Base-by-base conservation (phyloP, 1,284 basidiomycete species). In the Austroboletus niveus region DNA sequence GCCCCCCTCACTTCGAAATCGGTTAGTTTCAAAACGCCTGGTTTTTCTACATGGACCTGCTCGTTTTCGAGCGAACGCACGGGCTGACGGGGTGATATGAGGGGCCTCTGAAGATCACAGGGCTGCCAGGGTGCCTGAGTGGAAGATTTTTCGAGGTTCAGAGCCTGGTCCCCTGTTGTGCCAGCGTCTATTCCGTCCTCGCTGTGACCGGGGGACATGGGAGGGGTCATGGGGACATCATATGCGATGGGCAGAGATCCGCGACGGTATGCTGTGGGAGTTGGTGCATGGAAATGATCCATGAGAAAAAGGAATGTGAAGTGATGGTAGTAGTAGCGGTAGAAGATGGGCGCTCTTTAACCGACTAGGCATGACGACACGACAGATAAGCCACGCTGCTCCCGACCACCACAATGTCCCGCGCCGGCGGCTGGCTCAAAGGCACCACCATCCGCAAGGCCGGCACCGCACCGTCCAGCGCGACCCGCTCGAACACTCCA, bases 1-100 rank as follows among this genome's bases (percentile, higher is more conserved):
- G 88, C 85, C 14, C 89, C 87, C 59, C 85, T 80, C 51, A 91
- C 85, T 66, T 91, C 87, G 58, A 92, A 91, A 65, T 91, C 89
- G 11, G 84, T 84, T 49, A 92, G 67, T 57, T 77, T 82, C 55
- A 90, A 72, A 30, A 69, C 58, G 12, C 84, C 82, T 9, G 71
- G 62, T 51, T 72, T 73, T 55, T 76, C 79, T 44, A 89, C 69
- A 62, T 84, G 86, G 39, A 82, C 79, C 58, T 77, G 71, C 58
- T 89, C 85, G 54, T 89, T 83, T 60, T 89, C 85, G 7, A 89
- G 71, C 39, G 82, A 71, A 48, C 83, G 74, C n/a, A 75, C 72
- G 5, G 83, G 81, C 8, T 70, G 75, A 45, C 69, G 69, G 12
- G 74, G 68, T 2, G 70, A 63, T n/a, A 63, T 54, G 45, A 48